Evolutionary conservation across 148 eudicot species (phyloP).

Genomic region (Silene uniflora): DNA sequence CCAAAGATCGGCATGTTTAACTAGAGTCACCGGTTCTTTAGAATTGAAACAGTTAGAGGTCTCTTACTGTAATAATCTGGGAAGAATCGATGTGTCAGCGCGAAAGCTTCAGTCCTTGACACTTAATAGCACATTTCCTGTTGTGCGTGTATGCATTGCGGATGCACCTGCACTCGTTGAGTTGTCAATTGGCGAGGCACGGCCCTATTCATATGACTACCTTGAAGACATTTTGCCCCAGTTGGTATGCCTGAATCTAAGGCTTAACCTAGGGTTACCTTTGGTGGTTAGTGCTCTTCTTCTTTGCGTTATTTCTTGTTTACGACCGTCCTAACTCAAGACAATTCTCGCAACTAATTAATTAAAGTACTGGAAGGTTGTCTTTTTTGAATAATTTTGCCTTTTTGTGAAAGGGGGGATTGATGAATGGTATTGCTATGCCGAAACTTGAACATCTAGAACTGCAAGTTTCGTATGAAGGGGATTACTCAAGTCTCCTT

Average conservation of each 20-base stretch:
- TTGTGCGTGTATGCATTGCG: not conserved
- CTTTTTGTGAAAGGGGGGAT: too few relatives aligned
- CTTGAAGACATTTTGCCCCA: slow-evolving; percentile 6
- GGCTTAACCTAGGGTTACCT: not conserved
- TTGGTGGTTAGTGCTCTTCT: not conserved
- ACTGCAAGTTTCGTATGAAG: too few relatives aligned
- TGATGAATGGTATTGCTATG: too few relatives aligned
- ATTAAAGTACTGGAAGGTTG: too few relatives aligned
- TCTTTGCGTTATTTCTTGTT: too few relatives aligned
- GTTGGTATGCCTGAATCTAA: not conserved
- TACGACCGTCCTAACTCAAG: not conserved
- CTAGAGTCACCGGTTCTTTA: not conserved
- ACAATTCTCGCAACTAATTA: too few relatives aligned
- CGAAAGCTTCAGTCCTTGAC: not conserved
- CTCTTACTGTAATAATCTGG: not conserved
- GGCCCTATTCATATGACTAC: not conserved
- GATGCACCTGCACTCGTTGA: not conserved
- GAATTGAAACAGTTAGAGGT: slow-evolving; percentile 9
- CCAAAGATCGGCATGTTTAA: not conserved
- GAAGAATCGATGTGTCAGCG: not conserved
- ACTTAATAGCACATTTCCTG: not conserved
- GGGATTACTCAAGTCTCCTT: too few relatives aligned
- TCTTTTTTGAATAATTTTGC: too few relatives aligned
- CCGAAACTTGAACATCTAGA: too few relatives aligned
- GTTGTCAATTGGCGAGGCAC: not conserved